Evolutionary conservation across 257 asterid genomes (phyloP).

Genomic region (Eustoma russellianum): DNA sequence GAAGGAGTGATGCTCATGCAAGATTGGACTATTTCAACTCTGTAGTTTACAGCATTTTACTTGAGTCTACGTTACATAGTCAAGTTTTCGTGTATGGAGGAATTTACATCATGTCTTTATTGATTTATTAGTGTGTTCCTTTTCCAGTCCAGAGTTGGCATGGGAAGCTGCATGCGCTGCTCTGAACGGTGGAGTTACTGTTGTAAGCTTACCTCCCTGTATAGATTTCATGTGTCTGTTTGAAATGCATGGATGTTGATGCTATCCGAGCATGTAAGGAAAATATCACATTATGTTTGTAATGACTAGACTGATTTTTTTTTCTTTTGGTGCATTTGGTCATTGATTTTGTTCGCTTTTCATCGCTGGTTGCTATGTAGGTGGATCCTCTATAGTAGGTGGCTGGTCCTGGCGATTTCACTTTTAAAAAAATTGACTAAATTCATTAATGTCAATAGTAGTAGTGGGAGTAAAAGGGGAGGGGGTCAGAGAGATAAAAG

Average conservation of each 20-base stretch:
- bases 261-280: no score
- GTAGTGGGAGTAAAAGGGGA: neutral
- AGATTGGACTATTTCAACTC: neutral
- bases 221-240: neutral
- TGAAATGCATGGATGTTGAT: no score
- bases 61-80: no score
- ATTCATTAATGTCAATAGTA: neutral
- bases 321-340: no score
- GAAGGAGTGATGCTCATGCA: neutral
- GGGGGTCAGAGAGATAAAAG: neutral
- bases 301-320: no score
- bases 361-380: no score
- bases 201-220: constrained; percentile 34
- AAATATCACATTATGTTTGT: neutral
- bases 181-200: constrained; percentile 54
- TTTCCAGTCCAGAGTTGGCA: constrained; percentile 62
- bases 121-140: constrained; percentile 1
- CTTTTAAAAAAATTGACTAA: no score
- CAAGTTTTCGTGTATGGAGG: neutral
- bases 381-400: no score
- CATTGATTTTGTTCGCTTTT: no score
- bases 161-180: constrained; percentile 79
- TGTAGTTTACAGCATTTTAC: neutral
- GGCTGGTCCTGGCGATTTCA: no score
- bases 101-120: neutral